Evolutionary conservation across 345 rosid species (phyloP).

Genomic region (Gossypium arboreum): DNA sequence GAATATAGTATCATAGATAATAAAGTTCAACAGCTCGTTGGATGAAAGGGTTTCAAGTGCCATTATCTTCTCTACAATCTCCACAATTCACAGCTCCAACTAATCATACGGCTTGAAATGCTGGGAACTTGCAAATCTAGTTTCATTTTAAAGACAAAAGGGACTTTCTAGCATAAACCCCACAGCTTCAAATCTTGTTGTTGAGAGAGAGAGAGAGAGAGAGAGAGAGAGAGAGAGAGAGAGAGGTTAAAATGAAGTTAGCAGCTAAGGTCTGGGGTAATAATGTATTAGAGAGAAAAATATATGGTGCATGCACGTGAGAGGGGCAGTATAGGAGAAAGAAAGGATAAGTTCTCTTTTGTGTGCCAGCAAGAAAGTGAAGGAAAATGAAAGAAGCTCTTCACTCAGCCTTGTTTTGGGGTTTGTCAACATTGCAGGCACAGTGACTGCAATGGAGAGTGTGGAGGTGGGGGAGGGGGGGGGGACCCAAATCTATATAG

Average conservation of each 20-base stretch:
- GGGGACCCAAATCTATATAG: constrained; percentile 47
- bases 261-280: not conserved
- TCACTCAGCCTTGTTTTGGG: constrained; percentile 15
- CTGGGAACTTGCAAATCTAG: constrained; percentile 1
- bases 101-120: not conserved
- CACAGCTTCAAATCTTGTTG: constrained; percentile 8
- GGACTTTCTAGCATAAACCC: not conserved
- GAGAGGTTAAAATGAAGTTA: not conserved
- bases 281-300: constrained; percentile 6
- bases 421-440: constrained; percentile 22
- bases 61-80: constrained; percentile 29
- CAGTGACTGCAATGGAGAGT: constrained; percentile 19
- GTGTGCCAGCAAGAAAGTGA: constrained; percentile 20
- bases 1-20: constrained; percentile 61
- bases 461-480: not conserved
- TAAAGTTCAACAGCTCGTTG: constrained; percentile 55
- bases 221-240: not conserved
- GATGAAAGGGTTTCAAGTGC: constrained; percentile 61
- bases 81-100: not conserved
- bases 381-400: constrained; percentile 11
- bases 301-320: constrained; percentile 40
- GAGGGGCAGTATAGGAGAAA: constrained; percentile 15
- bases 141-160: constrained; percentile 4
- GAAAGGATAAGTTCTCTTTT: constrained; percentile 23
- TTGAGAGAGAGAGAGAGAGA: not conserved